A percentile compares a stretch with the other conserved stretches of the same genome.
phyloP scores from a whole-genome alignment of 2,329 filamentous ascomycete species.

The Chrysoporthe deuterocubensis region DNA sequence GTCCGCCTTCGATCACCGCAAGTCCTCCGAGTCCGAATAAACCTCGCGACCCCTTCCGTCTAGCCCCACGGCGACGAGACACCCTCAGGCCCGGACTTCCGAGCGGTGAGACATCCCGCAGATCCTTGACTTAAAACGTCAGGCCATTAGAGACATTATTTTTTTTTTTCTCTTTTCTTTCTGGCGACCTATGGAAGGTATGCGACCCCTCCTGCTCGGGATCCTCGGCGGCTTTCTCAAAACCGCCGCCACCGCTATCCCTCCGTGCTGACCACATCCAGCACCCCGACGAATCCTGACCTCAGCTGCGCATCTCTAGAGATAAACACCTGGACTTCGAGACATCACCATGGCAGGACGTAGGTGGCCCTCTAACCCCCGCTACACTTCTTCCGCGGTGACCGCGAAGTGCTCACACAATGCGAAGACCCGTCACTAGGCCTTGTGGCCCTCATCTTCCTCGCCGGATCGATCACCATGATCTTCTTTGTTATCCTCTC shows the following conservation, averaged over 20 bases:
- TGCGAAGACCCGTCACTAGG: conserved; percentile 47
- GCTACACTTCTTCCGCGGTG: neutral
- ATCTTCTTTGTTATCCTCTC: conserved; percentile 64
- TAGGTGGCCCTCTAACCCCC: neutral
- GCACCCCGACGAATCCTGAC: neutral
- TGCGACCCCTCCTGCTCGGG: neutral
- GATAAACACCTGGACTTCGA: neutral
- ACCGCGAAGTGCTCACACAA: neutral
- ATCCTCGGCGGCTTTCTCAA: neutral
- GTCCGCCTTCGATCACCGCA: neutral
- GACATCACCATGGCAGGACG: conserved; percentile 27
- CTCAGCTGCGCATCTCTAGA: neutral
- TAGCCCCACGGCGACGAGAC: no score
- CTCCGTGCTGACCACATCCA: neutral
- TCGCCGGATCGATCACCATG: conserved; percentile 56
- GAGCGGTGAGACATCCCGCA: conserved; percentile 1
- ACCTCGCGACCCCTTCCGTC: neutral
- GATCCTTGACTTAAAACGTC: neutral
- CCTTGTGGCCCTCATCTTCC: conserved; percentile 51
- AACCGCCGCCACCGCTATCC: neutral
- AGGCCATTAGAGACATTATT: neutral
- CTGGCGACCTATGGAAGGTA: neutral
- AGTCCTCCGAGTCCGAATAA: neutral
- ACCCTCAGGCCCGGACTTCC: neutral
- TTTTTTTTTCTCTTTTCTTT: neutral